Percentiles rank a stretch among this genome's conserved stretches.
Conservation (phyloP, 2,329 filamentous ascomycete genomes). For the Ceratocystis colombiana region DNA sequence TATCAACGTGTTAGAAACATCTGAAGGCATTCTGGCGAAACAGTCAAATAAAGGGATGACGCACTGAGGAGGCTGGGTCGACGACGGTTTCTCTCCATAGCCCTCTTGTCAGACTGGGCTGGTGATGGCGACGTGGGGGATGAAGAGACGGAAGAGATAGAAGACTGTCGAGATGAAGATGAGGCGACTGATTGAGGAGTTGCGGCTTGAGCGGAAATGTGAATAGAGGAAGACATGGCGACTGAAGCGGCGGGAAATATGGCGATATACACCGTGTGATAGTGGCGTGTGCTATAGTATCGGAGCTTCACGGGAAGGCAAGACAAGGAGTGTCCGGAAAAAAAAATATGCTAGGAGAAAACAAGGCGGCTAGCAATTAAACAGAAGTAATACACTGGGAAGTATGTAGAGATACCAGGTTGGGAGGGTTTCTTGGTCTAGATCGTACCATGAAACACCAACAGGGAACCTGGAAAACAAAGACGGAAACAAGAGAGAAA, state of each 20-base stretch:
- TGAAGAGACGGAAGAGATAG: conserved; percentile 44
- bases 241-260: conserved; percentile 13
- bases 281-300: neutral
- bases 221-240: conserved; percentile 58
- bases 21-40: conserved; percentile 4
- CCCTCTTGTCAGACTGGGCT: conserved; percentile 20
- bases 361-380: neutral
- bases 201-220: conserved; percentile 46
- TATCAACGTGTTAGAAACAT: conserved; percentile 26
- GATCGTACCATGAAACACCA: conserved; percentile 12
- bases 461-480: neutral
- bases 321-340: neutral
- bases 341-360: neutral
- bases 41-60: conserved; percentile 24
- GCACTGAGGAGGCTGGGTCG: conserved; percentile 54
- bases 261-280: neutral
- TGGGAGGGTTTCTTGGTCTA: neutral
- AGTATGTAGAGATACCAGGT: neutral
- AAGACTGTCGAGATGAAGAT: conserved; percentile 34
- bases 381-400: conserved; percentile 14
- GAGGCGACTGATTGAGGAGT: conserved; percentile 32
- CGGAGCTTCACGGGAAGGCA: neutral
- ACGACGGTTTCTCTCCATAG: conserved; percentile 32
- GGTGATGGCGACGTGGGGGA: conserved; percentile 38
- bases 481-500: conserved; percentile 5